phyloP scores from a whole-genome alignment of 345 rosid species.

The Ceriops tagal region DNA sequence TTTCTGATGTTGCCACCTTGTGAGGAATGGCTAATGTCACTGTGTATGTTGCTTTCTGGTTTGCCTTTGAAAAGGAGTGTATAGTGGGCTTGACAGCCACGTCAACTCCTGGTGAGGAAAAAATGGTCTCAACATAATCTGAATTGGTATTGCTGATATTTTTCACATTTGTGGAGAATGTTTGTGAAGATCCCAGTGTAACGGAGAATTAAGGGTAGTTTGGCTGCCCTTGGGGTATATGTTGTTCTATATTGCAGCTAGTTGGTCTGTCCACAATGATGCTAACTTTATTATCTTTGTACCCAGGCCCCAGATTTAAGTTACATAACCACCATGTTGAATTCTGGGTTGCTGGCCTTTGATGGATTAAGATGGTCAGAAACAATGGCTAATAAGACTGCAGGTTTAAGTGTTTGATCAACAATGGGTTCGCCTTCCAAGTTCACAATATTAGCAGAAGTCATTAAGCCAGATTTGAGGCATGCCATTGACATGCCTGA shows the following conservation, averaged over 20 bases:
- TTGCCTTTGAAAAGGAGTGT: neutral
- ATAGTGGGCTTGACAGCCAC: too few species aligned
- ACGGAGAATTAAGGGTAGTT: neutral
- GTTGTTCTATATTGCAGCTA: neutral
- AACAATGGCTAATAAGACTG: conserved; percentile 46
- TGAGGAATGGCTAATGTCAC: too few species aligned
- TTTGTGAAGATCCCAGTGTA: neutral
- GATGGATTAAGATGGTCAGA: conserved; percentile 38
- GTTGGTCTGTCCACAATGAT: neutral
- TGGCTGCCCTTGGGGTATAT: neutral
- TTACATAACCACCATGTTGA: neutral
- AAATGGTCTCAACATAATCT: neutral
- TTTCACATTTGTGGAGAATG: neutral
- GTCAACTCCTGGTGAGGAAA: too few species aligned
- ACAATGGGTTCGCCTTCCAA: neutral
- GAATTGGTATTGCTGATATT: neutral
- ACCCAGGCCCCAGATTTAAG: neutral
- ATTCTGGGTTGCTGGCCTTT: conserved; percentile 41
- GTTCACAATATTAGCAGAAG: conserved; percentile 20
- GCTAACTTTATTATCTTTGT: neutral
- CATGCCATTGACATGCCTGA: conserved; percentile 62
- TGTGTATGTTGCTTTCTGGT: too few species aligned
- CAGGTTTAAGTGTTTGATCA: conserved; percentile 2
- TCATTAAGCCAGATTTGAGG: conserved; percentile 55
- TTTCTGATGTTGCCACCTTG: too few species aligned